phyloP scores from a whole-genome alignment of 2,329 filamentous ascomycete species.

The Penicillium sp. region DNA sequence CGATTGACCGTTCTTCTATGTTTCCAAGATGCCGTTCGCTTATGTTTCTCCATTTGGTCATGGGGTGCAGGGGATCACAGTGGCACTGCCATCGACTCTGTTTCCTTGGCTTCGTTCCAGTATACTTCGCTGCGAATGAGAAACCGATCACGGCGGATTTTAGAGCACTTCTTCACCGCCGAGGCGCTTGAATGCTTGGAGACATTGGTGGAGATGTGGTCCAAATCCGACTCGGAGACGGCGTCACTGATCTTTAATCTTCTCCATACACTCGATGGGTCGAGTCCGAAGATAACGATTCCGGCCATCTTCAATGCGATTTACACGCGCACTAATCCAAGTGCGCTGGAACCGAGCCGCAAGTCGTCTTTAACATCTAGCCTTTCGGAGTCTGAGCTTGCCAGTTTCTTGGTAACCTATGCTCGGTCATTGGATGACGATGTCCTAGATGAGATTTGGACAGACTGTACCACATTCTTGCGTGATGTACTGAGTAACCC shows the following conservation, averaged over 20 bases:
- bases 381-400: conserved; percentile 78
- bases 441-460: conserved; percentile 97
- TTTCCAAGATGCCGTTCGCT: conserved; percentile 91
- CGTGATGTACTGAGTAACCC: conserved; percentile 89
- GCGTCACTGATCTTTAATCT: conserved; percentile 75
- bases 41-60: conserved; percentile 92
- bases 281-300: conserved; percentile 85
- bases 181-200: conserved; percentile 93
- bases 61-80: conserved; percentile 68
- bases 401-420: conserved; percentile 88
- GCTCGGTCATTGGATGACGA: conserved; percentile 89
- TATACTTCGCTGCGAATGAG: conserved; percentile 91
- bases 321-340: conserved; percentile 88
- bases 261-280: conserved; percentile 86
- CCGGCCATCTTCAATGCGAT: conserved; percentile 95
- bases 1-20: conserved; percentile 91
- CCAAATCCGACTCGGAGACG: conserved; percentile 52
- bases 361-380: conserved; percentile 88
- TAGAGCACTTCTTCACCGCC: conserved; percentile 90
- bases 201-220: conserved; percentile 85
- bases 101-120: conserved; percentile 77
- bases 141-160: conserved; percentile 79
- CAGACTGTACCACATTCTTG: conserved; percentile 87
- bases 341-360: conserved; percentile 72
- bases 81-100: conserved; percentile 57